phyloP scores from a whole-genome alignment of 495 filamentous ascomycete species.

The Cercophora newfieldiana region DNA sequence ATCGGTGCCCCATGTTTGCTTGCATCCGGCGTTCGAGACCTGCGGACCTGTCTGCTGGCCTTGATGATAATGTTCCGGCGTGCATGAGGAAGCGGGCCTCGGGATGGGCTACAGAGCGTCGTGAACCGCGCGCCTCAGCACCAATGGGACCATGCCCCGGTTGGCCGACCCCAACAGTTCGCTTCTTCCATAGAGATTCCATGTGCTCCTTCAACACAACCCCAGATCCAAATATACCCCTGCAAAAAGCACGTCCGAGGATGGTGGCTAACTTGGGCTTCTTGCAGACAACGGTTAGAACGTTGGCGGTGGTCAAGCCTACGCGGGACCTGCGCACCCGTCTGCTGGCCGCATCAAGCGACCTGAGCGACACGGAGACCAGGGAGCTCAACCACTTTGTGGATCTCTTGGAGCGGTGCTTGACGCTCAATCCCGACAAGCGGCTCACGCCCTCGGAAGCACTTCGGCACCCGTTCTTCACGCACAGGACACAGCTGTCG shows the following conservation, averaged over 20 bases:
- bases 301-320: constrained; percentile 74
- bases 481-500: constrained; percentile 24
- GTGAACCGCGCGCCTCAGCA: constrained; percentile 13
- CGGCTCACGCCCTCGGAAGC: constrained; percentile 84
- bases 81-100: background rate
- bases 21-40: background rate
- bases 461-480: constrained; percentile 79
- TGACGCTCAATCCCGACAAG: constrained; percentile 92
- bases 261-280: constrained; percentile 21
- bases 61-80: constrained; percentile 9
- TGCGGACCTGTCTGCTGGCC: background rate
- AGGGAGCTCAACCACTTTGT: constrained; percentile 80
- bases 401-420: constrained; percentile 81
- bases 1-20: constrained; percentile 8
- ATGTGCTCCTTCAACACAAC: background rate
- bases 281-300: constrained; percentile 62
- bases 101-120: constrained; percentile 1
- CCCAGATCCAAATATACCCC: constrained; percentile 15
- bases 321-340: constrained; percentile 78
- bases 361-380: constrained; percentile 70
- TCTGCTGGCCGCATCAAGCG: constrained; percentile 69
- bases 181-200: background rate
- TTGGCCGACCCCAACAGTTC: background rate
- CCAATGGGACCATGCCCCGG: background rate
- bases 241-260: background rate